phyloP scores from a whole-genome alignment of 192 early-diverging fungal genomes.

The Umbelopsis isabellina region DNA sequence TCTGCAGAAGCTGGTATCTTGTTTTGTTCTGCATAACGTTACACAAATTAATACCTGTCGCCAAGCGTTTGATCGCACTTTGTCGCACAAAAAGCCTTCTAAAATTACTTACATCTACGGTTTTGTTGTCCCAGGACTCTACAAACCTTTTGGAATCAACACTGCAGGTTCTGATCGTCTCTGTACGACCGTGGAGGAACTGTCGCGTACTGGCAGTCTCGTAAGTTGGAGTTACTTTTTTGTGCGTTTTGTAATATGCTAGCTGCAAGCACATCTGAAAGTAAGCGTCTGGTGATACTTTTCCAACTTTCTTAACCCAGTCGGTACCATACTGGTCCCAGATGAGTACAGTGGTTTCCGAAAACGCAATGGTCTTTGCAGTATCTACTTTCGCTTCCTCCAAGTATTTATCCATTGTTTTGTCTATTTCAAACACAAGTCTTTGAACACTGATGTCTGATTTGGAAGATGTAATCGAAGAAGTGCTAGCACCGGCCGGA shows the following conservation, averaged over 20 bases:
- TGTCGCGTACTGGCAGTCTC: slow-evolving; percentile 84
- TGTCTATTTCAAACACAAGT: background rate
- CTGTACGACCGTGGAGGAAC: slow-evolving; percentile 84
- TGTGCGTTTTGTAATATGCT: slow-evolving; percentile 77
- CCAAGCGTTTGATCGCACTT: background rate
- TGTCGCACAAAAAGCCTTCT: background rate
- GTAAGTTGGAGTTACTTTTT: slow-evolving; percentile 70
- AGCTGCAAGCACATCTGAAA: slow-evolving; percentile 88
- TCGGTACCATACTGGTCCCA: slow-evolving; percentile 73
- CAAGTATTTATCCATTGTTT: background rate
- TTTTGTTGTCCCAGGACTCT: slow-evolving; percentile 56
- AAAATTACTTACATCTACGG: slow-evolving; percentile 24
- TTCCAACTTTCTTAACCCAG: slow-evolving; percentile 76
- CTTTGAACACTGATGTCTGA: background rate
- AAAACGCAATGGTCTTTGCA: slow-evolving; percentile 55
- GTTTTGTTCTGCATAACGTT: slow-evolving; percentile 39
- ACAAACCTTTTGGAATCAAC: slow-evolving; percentile 71
- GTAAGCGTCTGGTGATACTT: slow-evolving; percentile 79
- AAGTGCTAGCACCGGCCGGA: background rate
- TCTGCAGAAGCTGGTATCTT: slow-evolving; percentile 64
- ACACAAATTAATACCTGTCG: background rate
- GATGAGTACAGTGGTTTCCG: slow-evolving; percentile 63
- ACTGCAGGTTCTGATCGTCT: slow-evolving; percentile 83
- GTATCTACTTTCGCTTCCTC: slow-evolving; percentile 56
- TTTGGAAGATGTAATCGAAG: background rate